Evolutionary conservation across 768 basidiomycete species (phyloP), one percentile per base, ranked within the genome.

Genomic region (Phlebiopsis gigantea): DNA sequence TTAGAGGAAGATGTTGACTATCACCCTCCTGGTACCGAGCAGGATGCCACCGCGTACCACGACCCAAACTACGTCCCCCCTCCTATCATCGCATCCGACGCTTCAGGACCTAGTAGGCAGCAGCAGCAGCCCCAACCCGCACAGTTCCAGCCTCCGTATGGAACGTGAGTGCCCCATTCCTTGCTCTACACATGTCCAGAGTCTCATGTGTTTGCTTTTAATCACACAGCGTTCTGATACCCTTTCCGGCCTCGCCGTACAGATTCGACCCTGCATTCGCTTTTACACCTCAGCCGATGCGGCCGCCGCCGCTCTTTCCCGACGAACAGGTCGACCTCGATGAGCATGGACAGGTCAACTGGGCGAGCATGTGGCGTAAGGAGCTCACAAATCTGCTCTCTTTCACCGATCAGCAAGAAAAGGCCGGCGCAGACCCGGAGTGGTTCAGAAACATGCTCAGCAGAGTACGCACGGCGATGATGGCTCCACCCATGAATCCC

Each of bases 401-500:
- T 61, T 73, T 90, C n/a, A 87, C 91, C 0, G 78, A 72, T 8
- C 87, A 92, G 63, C 90, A 92, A 66, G 88, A 93, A 67, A 91
- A 90, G 71, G 82, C 83, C 19, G 87, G 86, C 28, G 85, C 80
- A 2, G 88, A 89, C 50, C 83, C 82, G 45, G 90, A 93, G 60
- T 93, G 90, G 90, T 93, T 85, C 64, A 75, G 86, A 60, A 85
- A 88, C 81, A 92, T 93, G 89, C 66, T 91, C 8, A 77, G 88
- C 65, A 82, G 88, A n/a, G 83, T 92, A 43, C 77, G 90, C 54
- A 78, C 77, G 44, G 86, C 86, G 17, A 75, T 91, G 60, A 82
- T 90, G 81, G 81, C 75, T 3, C 68, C 74, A 30, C 61, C 66
- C 31, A 60, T 65, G 59, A 64, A 62, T 49, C 61, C 61, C 7